Base-by-base conservation (phyloP, 192 early-diverging fungal genomes). In the Pecoramyces ruminantium region DNA sequence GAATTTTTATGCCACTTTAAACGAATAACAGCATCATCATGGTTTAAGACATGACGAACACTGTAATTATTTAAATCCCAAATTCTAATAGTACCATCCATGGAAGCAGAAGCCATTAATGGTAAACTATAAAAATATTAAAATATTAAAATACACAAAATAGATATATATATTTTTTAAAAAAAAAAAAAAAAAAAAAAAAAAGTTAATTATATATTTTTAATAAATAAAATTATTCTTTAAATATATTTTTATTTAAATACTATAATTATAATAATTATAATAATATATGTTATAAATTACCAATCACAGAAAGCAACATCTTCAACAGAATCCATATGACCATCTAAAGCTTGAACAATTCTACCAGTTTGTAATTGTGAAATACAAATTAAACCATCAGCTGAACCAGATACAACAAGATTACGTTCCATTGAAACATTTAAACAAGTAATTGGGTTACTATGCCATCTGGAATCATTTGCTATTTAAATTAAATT, bases 41-140 rank as follows among this genome's bases (percentile, higher is more conserved):
- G 97, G 27, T 87, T 83, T 30, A 94, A 86, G 25, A 93, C 94
- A 18, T 92, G 87, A n/a, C 97, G 93, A 39, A 96, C 86, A 40
- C 92, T 92, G 87, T 94, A 88, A 0, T 91, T 91, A 79, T 89
- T 90, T n/a, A 94, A 86, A 81, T 99, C 98, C 96, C 97, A 98
- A 81, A 99, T 90, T 77, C 89, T 93, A 78, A 99, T 85, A 38
- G 89, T 90, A n/a, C 94, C 94, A 85, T 98, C 97, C 25, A 96
- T 89, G 0, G 94, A 94, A 4, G 92, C 94, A 8, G 95, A 95
- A 0, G 96, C 95, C 13, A 92, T 94, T 79, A 97, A 81, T 12
- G 93, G 89, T 78, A 91, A 85, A 38, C 87, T 87, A 84, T 83
- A 78, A 81, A 38, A 28, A 25, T 17, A 9, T 17, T 29, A 29